Evolutionary conservation across 2,329 filamentous ascomycete species (phyloP).

Genomic region (Epichloe glyceriae): DNA sequence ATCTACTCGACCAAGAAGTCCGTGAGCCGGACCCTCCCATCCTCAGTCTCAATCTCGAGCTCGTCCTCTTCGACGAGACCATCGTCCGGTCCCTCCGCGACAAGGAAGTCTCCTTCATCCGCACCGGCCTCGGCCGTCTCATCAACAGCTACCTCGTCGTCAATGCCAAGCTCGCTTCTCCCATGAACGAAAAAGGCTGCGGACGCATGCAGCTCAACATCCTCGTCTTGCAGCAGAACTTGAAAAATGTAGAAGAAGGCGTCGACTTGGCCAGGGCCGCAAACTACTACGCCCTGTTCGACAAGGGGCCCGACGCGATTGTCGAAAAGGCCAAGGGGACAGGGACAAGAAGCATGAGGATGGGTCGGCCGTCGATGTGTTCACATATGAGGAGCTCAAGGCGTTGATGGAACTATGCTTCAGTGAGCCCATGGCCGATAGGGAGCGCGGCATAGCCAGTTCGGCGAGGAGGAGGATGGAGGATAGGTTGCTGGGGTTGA

Average conservation of each 20-base stretch:
- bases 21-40: constrained; percentile 69
- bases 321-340: constrained; percentile 44
- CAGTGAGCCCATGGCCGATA: constrained; percentile 52
- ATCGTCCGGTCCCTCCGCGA: constrained; percentile 59
- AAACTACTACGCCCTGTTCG: constrained; percentile 58
- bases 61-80: constrained; percentile 81
- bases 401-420: constrained; percentile 53
- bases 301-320: constrained; percentile 50
- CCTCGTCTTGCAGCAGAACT: constrained; percentile 86
- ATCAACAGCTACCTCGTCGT: constrained; percentile 69
- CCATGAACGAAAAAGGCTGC: constrained; percentile 75
- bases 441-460: constrained; percentile 53
- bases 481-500: constrained; percentile 55
- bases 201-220: constrained; percentile 90
- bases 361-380: constrained; percentile 27
- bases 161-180: constrained; percentile 55
- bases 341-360: constrained; percentile 22
- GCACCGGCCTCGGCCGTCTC: constrained; percentile 61
- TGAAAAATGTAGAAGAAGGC: constrained; percentile 76
- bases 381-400: constrained; percentile 55
- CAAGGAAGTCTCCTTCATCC: constrained; percentile 62
- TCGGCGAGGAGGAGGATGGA: constrained; percentile 57
- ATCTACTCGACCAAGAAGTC: constrained; percentile 57
- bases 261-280: constrained; percentile 51
- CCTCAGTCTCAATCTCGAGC: constrained; percentile 67